A percentile compares a stretch with the other conserved stretches of the same genome.
Evolutionary conservation across 176 grass and related monocot species (phyloP).

Genomic region (Pharus latifolius): DNA sequence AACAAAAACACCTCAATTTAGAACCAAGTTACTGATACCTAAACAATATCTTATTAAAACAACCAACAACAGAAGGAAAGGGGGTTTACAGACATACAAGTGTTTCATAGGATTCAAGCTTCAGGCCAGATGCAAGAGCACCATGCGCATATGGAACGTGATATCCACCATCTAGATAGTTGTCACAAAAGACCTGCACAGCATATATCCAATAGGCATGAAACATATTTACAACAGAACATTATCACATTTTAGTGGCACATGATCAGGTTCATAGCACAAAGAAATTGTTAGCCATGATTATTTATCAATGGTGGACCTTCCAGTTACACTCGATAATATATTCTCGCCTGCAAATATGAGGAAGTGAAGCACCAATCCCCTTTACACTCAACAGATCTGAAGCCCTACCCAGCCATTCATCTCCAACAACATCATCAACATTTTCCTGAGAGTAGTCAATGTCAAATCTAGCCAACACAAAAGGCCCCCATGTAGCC

Average conservation of each 20-base stretch:
- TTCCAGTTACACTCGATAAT: slow-evolving; percentile 97
- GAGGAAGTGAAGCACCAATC: slow-evolving; percentile 53
- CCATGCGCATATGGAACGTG: slow-evolving; percentile 96
- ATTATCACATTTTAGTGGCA: neutral
- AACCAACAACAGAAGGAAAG: neutral
- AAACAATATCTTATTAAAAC: neutral
- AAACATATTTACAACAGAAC: neutral
- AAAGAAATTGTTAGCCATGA: neutral
- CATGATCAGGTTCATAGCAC: neutral
- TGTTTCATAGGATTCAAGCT: slow-evolving; percentile 84
- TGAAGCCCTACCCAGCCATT: slow-evolving; percentile 88
- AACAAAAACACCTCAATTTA: neutral
- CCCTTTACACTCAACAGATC: slow-evolving; percentile 51
- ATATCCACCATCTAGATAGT: slow-evolving; percentile 97
- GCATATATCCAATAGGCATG: neutral
- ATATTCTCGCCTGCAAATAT: slow-evolving; percentile 87
- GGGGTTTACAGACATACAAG: slow-evolving; percentile 38
- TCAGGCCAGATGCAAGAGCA: slow-evolving; percentile 75
- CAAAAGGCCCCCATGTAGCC: slow-evolving; percentile 86
- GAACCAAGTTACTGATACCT: neutral
- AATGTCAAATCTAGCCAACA: slow-evolving; percentile 50
- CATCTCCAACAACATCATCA: slow-evolving; percentile 42
- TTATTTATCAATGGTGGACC: slow-evolving; percentile 29
- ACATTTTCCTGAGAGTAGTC: slow-evolving; percentile 21
- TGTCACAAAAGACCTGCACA: slow-evolving; percentile 87